Evolutionary conservation across 768 basidiomycete species (phyloP).

Genomic region (Lyophyllum semitale): DNA sequence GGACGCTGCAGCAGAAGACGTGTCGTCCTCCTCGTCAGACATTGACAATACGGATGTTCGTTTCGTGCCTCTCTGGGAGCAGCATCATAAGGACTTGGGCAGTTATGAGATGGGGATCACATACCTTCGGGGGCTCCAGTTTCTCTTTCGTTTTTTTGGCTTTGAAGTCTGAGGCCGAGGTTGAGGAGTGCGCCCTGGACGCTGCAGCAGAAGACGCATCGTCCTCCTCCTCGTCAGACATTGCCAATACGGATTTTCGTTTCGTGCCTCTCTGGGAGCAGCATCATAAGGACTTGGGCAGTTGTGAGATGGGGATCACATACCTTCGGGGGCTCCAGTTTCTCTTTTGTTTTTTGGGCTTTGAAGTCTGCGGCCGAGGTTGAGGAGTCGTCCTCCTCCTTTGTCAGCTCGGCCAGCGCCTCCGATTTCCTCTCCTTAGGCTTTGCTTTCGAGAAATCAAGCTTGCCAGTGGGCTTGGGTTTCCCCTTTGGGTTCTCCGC

Average conservation of each 20-base stretch:
- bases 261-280: slow-evolving; percentile 36
- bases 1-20: slow-evolving; percentile 3
- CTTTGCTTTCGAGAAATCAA: slow-evolving; percentile 24
- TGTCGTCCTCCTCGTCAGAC: slow-evolving; percentile 30
- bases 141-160: slow-evolving; percentile 16
- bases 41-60: slow-evolving; percentile 43
- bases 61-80: slow-evolving; percentile 36
- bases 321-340: slow-evolving; percentile 21
- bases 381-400: slow-evolving; percentile 17
- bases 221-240: slow-evolving; percentile 28
- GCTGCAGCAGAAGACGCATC: slow-evolving; percentile 15
- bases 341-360: slow-evolving; percentile 14
- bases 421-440: slow-evolving; percentile 13
- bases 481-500: slow-evolving; percentile 16
- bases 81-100: not conserved
- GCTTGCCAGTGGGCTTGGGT: slow-evolving; percentile 18
- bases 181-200: slow-evolving; percentile 12
- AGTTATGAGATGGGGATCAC: not conserved
- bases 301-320: not conserved
- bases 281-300: not conserved
- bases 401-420: slow-evolving; percentile 6
- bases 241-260: slow-evolving; percentile 43
- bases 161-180: slow-evolving; percentile 3
- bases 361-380: slow-evolving; percentile 3
- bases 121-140: slow-evolving; percentile 20